A percentile compares a stretch with the other conserved stretches of the same genome.
Evolutionary conservation across 1,284 basidiomycete genomes (phyloP).

Genomic region (Moniliophthora roreri): DNA sequence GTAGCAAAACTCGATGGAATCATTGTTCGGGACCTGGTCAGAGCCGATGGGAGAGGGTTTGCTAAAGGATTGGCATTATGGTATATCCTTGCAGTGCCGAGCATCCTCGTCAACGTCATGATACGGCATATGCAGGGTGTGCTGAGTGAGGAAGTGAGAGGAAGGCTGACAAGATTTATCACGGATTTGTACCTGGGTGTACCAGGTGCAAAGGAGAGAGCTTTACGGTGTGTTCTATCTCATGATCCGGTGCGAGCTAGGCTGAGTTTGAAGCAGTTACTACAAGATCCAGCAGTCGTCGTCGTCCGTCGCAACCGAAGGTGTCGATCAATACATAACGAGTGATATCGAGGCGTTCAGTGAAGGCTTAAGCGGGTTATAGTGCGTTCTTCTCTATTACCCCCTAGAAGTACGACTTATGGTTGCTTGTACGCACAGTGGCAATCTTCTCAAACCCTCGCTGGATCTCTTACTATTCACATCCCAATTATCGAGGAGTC

Average conservation of each 20-base stretch:
- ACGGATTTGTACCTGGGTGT: slow-evolving; percentile 90
- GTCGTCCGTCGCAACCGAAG: slow-evolving; percentile 45
- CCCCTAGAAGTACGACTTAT: not conserved
- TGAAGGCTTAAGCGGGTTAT: slow-evolving; percentile 84
- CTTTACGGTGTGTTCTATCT: not conserved
- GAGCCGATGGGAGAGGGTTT: slow-evolving; percentile 84
- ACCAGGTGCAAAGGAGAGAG: slow-evolving; percentile 54
- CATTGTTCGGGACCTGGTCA: slow-evolving; percentile 86
- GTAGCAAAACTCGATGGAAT: slow-evolving; percentile 90
- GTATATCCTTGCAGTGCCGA: slow-evolving; percentile 90
- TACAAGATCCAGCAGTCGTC: not conserved
- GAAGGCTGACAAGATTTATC: slow-evolving; percentile 87
- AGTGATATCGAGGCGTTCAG: slow-evolving; percentile 93
- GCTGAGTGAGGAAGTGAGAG: slow-evolving; percentile 82
- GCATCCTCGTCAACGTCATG: slow-evolving; percentile 97
- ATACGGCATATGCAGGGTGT: slow-evolving; percentile 92
- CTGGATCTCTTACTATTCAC: slow-evolving; percentile 94
- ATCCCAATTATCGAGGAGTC: slow-evolving; percentile 82
- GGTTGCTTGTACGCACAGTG: slow-evolving; percentile 34
- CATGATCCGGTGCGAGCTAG: not conserved
- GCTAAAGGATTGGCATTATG: slow-evolving; percentile 82
- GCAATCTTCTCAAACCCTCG: slow-evolving; percentile 86
- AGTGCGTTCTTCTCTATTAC: slow-evolving; percentile 57
- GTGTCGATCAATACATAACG: slow-evolving; percentile 90
- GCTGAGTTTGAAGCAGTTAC: not conserved